These are phyloP conservation scores for Nemania abortiva DNA, from an alignment of 2,329 filamentous ascomycete genomes.

Conservation along the genomic window DNA sequence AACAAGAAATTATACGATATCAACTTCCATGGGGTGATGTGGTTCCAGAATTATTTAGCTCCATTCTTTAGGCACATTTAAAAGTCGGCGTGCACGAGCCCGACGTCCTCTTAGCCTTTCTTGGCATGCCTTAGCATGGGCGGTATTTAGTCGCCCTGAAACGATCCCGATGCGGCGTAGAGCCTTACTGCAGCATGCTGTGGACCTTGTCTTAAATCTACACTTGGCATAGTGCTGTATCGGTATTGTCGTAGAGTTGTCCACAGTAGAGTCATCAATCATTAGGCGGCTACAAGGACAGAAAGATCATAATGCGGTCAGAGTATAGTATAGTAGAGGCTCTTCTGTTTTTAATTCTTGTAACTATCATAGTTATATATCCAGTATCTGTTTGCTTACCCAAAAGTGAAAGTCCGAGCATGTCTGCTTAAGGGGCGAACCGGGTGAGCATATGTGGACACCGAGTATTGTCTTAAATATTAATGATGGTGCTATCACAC, in stretches of 20 bases:
- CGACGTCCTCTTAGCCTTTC: background rate
- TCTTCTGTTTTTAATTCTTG: background rate
- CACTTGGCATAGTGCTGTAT: background rate
- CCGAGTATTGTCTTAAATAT: conserved; percentile 29
- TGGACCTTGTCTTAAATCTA: background rate
- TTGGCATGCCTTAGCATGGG: conserved; percentile 16
- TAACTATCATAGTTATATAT: conserved; percentile 3
- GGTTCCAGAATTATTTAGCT: background rate
- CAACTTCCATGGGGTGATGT: conserved; percentile 5
- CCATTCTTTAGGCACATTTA: conserved; percentile 1
- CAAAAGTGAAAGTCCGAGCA: conserved; percentile 36
- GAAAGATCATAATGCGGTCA: background rate
- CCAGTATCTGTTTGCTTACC: conserved; percentile 16
- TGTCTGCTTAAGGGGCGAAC: background rate
- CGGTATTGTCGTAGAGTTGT: background rate
- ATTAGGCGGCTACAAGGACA: background rate
- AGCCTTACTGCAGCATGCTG: background rate
- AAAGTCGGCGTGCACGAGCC: background rate
- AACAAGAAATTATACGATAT: conserved; percentile 16
- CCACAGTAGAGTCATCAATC: conserved; percentile 13
- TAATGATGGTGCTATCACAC: conserved; percentile 15
- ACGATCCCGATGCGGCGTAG: background rate
- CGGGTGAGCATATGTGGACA: conserved; percentile 24
- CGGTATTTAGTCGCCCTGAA: background rate
- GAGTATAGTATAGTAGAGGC: background rate